Base-by-base conservation (phyloP, 2,329 filamentous ascomycete genomes). In the Alternaria sp. region DNA sequence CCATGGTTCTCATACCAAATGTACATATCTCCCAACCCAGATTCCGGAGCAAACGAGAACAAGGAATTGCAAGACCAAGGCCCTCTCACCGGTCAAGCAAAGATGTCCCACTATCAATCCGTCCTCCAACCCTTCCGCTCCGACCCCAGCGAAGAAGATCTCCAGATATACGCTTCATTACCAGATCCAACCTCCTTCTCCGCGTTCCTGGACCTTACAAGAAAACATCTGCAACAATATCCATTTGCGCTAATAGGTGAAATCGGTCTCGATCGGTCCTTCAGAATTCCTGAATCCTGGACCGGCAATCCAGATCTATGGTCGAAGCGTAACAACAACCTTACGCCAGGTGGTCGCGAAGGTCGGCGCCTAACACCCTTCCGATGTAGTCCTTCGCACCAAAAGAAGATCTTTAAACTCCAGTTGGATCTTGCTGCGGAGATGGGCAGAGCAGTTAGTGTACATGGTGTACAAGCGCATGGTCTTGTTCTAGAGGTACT, bases 1-100 rank as follows among this genome's bases (percentile, higher is more conserved):
- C 92, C 92, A 1, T 95, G 92, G 92, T 94, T 94, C 77, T 90
- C 91, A 1, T 84, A 94, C 75, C 88, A 92, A 65, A 84, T 95
- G 69, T 92, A 88, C 72, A 77, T 70, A 42, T 42, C 39, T 66
- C 70, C 76, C 4, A 79, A 28, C 22, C 5, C 30, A 5, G 32
- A 36, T 20, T 51, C 52, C 2, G 16, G 20, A 51, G 11, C 30
- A 12, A 49, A 59, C 1, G 11, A 22, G 8, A 30, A 46, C 4
- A 47, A 30, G 3, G 30, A 69, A 66, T 5, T 54, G 51, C 16
- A 54, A 16, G 20, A 62, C 9, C 49, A 55, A 28, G 36, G 85
- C 89, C 70, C 88, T 4, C 75, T 83, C 9, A 74, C 74, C 3
- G 81, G 82, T 51, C 78, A 81, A 7, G 75, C 78, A 11, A 84